These are phyloP conservation scores for Colletotrichum truncatum DNA, from an alignment of 2,329 filamentous ascomycete species.

Conservation along the genomic window DNA sequence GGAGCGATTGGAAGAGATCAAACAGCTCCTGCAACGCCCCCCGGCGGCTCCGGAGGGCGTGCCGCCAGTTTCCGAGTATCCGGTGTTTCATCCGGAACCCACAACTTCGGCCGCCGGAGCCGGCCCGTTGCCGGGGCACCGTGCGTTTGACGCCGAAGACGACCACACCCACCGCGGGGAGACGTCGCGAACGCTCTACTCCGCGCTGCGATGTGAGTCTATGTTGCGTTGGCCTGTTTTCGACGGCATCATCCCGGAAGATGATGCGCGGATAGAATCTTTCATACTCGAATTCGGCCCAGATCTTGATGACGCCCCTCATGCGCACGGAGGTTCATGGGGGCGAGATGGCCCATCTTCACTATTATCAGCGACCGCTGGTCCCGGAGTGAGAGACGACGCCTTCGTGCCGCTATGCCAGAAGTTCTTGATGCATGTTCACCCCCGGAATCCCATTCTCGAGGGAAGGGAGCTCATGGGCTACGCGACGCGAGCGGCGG, in stretches of 20 bases:
- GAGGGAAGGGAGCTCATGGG: slow-evolving; percentile 32
- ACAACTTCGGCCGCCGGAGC: neutral
- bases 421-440: slow-evolving; percentile 32
- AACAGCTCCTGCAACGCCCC: slow-evolving; percentile 3
- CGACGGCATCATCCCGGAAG: slow-evolving; percentile 4
- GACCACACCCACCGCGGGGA: neutral
- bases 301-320: neutral
- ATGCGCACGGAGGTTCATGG: no score
- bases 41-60: no score
- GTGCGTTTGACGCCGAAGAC: neutral
- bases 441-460: slow-evolving; percentile 36
- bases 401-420: slow-evolving; percentile 21
- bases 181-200: neutral
- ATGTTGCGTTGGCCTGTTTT: slow-evolving; percentile 28
- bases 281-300: slow-evolving; percentile 8
- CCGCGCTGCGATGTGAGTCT: slow-evolving; percentile 21
- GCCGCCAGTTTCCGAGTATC: neutral
- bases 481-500: slow-evolving; percentile 10
- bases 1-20: slow-evolving; percentile 9
- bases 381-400: slow-evolving; percentile 7
- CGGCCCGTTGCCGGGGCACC: neutral
- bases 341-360: neutral
- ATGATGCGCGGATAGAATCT: slow-evolving; percentile 21
- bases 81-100: neutral
- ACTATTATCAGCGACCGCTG: accelerated